phyloP scores from a whole-genome alignment of 345 rosid species.

The rapeseed (Brassica napus) region Da-Ae NC_063438.1:23679001-23679500 shows the following conservation, averaged over 20 bases:
- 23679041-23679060: slow-evolving; percentile 20
- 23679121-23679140: slow-evolving; percentile 38
- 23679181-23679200: slow-evolving; percentile 43
- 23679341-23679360: not conserved
- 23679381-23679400: slow-evolving; percentile 28
- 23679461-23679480: not conserved
- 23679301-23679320: not conserved
- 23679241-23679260: slow-evolving; percentile 40
- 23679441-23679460: slow-evolving; percentile 14
- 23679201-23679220: slow-evolving; percentile 17
- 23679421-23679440: slow-evolving; percentile 11
- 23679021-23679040: slow-evolving; percentile 28
- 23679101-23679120: slow-evolving; percentile 38
- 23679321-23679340: not conserved
- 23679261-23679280: slow-evolving; percentile 39
- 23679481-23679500: slow-evolving; percentile 59
- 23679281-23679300: slow-evolving; percentile 42
- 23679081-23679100: slow-evolving; percentile 22
- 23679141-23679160: slow-evolving; percentile 35
- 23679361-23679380: not conserved
- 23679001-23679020: slow-evolving; percentile 55
- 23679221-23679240: slow-evolving; percentile 30
- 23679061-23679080: slow-evolving; percentile 2
- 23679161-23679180: slow-evolving; percentile 42
- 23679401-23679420: slow-evolving; percentile 10